Conservation (phyloP, 2,329 filamentous ascomycete genomes). For the Claviceps fusiformis region DNA sequence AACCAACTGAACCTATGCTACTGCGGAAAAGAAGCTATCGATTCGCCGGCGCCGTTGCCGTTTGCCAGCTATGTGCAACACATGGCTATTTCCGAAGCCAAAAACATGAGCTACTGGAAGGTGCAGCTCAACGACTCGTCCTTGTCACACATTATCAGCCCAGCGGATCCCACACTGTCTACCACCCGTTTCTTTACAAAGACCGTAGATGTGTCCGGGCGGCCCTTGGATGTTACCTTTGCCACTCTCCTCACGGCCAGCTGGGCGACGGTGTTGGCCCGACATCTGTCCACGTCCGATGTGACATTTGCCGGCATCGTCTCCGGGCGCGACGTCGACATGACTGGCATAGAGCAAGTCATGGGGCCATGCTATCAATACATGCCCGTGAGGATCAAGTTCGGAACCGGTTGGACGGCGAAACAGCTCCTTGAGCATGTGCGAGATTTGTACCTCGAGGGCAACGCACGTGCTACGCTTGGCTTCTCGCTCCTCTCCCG, state of each 20-base stretch:
- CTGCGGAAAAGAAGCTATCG: slow-evolving; percentile 13
- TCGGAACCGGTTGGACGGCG: slow-evolving; percentile 12
- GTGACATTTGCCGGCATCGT: slow-evolving; percentile 16
- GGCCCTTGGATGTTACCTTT: slow-evolving; percentile 13
- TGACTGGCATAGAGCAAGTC: slow-evolving; percentile 11
- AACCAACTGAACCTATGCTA: slow-evolving; percentile 42
- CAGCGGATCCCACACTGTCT: slow-evolving; percentile 6
- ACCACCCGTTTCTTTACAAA: slow-evolving; percentile 15
- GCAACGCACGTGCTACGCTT: slow-evolving; percentile 12
- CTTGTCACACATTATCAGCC: slow-evolving; percentile 23
- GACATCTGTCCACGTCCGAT: slow-evolving; percentile 10
- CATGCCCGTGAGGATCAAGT: slow-evolving; percentile 15
- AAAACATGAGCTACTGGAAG: slow-evolving; percentile 46
- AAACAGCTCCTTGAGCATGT: slow-evolving; percentile 11
- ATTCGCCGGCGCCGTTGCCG: slow-evolving; percentile 20
- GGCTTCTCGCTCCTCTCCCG: slow-evolving; percentile 11
- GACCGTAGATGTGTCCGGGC: slow-evolving; percentile 12
- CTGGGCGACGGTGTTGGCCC: slow-evolving; percentile 14
- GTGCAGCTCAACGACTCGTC: slow-evolving; percentile 41
- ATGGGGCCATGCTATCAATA: slow-evolving; percentile 19
- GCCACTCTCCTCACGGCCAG: slow-evolving; percentile 15
- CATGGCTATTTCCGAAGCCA: slow-evolving; percentile 21
- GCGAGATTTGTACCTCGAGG: slow-evolving; percentile 12
- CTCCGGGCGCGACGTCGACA: slow-evolving; percentile 13
- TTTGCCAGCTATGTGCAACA: slow-evolving; percentile 32